phyloP scores from a whole-genome alignment of 2,329 filamentous ascomycete species.

The Colletotrichum sp. region DNA sequence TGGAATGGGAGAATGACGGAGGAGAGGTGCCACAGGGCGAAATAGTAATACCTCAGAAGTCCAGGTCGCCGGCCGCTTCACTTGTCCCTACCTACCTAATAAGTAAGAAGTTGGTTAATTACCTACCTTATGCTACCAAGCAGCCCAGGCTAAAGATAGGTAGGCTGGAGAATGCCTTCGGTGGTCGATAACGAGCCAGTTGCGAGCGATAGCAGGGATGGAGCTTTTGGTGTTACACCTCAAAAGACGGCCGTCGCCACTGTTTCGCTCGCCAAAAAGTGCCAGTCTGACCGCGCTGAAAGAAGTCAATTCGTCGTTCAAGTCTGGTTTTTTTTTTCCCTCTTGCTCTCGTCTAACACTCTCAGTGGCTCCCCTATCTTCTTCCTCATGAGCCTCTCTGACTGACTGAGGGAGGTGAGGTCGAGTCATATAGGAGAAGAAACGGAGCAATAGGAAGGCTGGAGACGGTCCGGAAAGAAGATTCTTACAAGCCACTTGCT shows the following conservation, averaged over 20 bases:
- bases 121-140: background rate
- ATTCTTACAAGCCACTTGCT: conserved; percentile 17
- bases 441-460: conserved; percentile 8
- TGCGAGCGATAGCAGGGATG: conserved; percentile 16
- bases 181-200: conserved; percentile 1
- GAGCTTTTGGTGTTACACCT: background rate
- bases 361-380: background rate
- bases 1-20: background rate
- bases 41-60: background rate
- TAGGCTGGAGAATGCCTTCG: background rate
- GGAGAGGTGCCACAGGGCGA: background rate
- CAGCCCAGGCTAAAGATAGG: background rate
- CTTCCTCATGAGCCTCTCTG: background rate
- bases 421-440: background rate
- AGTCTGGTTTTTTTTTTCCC: background rate
- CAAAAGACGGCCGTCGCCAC: background rate
- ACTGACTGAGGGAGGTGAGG: background rate
- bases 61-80: background rate
- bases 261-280: background rate
- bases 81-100: background rate
- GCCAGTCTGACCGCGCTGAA: background rate
- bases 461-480: background rate
- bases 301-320: background rate
- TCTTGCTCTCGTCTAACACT: background rate
- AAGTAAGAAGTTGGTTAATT: background rate